Conservation (phyloP, 1,284 basidiomycete species). For the Cryptococcus neoformans region DNA sequence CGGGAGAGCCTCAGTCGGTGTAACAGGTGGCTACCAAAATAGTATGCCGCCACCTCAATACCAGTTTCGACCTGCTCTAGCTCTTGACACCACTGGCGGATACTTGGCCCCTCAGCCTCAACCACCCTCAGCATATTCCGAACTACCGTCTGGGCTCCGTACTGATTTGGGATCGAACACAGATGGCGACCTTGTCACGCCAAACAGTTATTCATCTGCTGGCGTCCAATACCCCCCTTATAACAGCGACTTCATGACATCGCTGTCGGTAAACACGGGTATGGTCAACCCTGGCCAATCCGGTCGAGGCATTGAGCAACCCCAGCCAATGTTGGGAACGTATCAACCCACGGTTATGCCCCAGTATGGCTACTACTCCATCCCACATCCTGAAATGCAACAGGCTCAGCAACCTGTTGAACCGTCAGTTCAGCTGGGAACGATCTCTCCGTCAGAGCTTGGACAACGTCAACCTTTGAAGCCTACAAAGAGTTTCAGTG, state of each 20-base stretch:
- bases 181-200: conserved; percentile 16
- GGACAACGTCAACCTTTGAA: conserved; percentile 27
- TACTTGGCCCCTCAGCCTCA: conserved; percentile 10
- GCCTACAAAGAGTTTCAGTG: conserved; percentile 33
- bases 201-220: conserved; percentile 2
- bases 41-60: conserved; percentile 1
- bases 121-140: conserved; percentile 16
- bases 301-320: background rate
- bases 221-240: background rate
- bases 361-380: conserved; percentile 11
- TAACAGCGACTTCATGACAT: no score
- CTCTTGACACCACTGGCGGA: conserved; percentile 19
- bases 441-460: conserved; percentile 37
- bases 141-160: conserved; percentile 16
- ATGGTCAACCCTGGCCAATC: no score
- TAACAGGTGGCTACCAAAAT: background rate
- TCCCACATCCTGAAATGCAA: background rate
- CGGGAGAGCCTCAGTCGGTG: background rate
- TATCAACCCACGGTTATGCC: background rate
- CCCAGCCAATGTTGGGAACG: background rate
- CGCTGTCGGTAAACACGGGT: no score
- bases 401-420: conserved; percentile 3
- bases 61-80: conserved; percentile 21
- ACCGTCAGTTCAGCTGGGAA: conserved; percentile 14
- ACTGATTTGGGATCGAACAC: conserved; percentile 8